phyloP scores from a whole-genome alignment of 805 yeast species.

The Metschnikowia koreensis region DNA sequence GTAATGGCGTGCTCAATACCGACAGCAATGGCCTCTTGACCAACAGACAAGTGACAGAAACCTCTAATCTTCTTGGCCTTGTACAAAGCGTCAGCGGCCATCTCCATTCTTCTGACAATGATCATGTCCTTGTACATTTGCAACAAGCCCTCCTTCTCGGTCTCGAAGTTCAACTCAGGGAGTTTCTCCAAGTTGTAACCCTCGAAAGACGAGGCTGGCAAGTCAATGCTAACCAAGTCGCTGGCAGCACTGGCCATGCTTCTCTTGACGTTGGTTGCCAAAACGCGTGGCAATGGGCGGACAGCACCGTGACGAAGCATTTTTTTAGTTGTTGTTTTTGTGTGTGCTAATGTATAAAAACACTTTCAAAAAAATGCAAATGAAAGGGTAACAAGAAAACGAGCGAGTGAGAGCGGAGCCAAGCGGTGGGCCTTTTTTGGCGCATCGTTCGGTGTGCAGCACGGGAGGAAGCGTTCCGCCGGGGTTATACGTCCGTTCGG shows the following conservation, averaged over 20 bases:
- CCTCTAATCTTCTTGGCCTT: constrained; percentile 99
- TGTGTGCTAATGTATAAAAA: background rate
- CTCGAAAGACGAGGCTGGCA: constrained; percentile 82
- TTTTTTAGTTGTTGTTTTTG: constrained; percentile 10
- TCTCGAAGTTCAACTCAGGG: constrained; percentile 71
- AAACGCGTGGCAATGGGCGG: constrained; percentile 19
- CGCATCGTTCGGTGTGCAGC: constrained; percentile 10
- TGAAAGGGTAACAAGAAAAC: constrained; percentile 3
- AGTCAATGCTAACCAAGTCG: constrained; percentile 49
- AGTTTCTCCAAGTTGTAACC: constrained; percentile 69
- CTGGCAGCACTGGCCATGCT: constrained; percentile 34
- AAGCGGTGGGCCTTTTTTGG: constrained; percentile 1
- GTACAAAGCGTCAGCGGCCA: constrained; percentile 97
- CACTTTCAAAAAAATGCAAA: constrained; percentile 3
- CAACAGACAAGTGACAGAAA: constrained; percentile 96
- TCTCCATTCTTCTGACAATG: constrained; percentile 93
- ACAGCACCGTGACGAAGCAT: constrained; percentile 20
- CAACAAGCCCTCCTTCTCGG: constrained; percentile 75
- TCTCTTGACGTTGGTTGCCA: constrained; percentile 27
- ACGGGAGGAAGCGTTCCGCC: constrained; percentile 26
- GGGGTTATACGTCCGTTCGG: constrained; percentile 21
- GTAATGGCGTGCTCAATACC: constrained; percentile 96
- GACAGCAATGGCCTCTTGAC: constrained; percentile 98
- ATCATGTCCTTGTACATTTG: constrained; percentile 97
- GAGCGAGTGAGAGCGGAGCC: constrained; percentile 2